Conservation (phyloP, 768 basidiomycete species). For the Calocybe cyanea region DNA sequence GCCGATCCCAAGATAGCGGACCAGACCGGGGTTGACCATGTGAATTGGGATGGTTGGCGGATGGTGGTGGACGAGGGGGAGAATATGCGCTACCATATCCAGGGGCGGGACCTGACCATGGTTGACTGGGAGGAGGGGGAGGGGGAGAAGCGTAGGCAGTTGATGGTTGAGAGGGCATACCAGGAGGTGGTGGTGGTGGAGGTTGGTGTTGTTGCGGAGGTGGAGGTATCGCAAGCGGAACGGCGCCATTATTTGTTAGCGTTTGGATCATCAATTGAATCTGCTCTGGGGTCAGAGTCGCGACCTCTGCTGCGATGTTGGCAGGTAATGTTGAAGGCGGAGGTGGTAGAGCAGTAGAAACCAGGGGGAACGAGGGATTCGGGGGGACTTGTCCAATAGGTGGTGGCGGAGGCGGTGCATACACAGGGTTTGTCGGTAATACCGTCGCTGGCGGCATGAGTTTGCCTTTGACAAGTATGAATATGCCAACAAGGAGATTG, state of each 20-base stretch:
- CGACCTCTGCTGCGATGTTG: constrained; percentile 66
- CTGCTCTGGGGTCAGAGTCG: constrained; percentile 73
- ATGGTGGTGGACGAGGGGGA: constrained; percentile 11
- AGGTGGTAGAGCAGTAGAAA: constrained; percentile 18
- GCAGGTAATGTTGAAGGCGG: constrained; percentile 29
- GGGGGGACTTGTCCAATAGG: constrained; percentile 13
- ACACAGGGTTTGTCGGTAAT: constrained; percentile 16
- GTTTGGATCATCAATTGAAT: constrained; percentile 65
- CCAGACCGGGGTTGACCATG: constrained; percentile 16
- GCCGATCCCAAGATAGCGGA: constrained; percentile 24
- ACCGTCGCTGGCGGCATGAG: constrained; percentile 41
- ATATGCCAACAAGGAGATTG: constrained; percentile 76
- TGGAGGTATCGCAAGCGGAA: constrained; percentile 18
- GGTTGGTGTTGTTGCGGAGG: constrained; percentile 10
- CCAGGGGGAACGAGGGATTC: constrained; percentile 16
- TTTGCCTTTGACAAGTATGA: constrained; percentile 82
- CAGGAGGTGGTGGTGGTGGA: constrained; percentile 7
- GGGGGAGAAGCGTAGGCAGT: constrained; percentile 17
- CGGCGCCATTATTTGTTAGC: constrained; percentile 39
- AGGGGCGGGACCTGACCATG: constrained; percentile 10
- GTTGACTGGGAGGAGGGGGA: constrained; percentile 10
- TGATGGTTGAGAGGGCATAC: constrained; percentile 21
- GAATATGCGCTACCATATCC: constrained; percentile 12
- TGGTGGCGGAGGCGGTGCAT: constrained; percentile 15
- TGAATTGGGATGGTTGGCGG: constrained; percentile 15